These are phyloP conservation scores for Trichopus zeylanicus DNA, from an alignment of 116 monocot genomes.

Conservation along the genomic window DNA sequence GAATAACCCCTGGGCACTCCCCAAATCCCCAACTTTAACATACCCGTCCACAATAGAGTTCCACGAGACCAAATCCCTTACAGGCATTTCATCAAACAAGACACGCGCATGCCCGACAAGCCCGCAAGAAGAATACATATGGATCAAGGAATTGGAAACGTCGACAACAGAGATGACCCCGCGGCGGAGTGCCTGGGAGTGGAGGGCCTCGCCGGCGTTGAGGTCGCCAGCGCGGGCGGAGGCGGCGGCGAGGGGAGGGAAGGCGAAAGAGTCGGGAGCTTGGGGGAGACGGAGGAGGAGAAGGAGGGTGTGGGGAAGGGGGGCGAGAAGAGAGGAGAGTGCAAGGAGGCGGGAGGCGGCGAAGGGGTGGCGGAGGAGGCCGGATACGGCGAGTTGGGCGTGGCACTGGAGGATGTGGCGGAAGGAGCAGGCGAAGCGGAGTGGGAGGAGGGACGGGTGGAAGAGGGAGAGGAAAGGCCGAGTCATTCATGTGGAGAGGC, in stretches of 20 bases:
- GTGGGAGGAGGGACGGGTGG: slow-evolving; percentile 16
- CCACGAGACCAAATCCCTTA: slow-evolving; percentile 39
- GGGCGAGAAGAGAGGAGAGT: slow-evolving; percentile 7
- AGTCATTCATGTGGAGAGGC: too few relatives aligned
- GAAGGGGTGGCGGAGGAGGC: slow-evolving; percentile 15
- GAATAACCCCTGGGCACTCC: slow-evolving; percentile 16
- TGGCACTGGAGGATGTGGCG: slow-evolving; percentile 14
- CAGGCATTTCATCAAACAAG: slow-evolving; percentile 43
- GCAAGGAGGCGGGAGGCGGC: slow-evolving; percentile 17
- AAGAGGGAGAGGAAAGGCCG: slow-evolving; percentile 18
- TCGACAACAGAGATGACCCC: slow-evolving; percentile 16
- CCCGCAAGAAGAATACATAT: slow-evolving; percentile 35
- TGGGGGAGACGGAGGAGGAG: slow-evolving; percentile 15
- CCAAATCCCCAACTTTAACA: slow-evolving; percentile 9
- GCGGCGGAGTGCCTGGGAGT: slow-evolving; percentile 7
- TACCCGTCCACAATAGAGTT: slow-evolving; percentile 29
- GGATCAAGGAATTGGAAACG: slow-evolving; percentile 33
- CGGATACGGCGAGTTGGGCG: slow-evolving; percentile 11
- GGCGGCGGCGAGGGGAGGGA: slow-evolving; percentile 17
- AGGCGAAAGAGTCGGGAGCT: slow-evolving; percentile 25
- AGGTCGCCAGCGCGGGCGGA: not conserved
- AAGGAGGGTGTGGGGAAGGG: slow-evolving; percentile 12
- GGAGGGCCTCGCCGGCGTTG: not conserved
- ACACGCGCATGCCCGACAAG: slow-evolving; percentile 11
- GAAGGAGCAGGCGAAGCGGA: slow-evolving; percentile 1